Evolutionary conservation across 2,329 filamentous ascomycete genomes (phyloP).

Genomic region (Fusarium metavorans): DNA sequence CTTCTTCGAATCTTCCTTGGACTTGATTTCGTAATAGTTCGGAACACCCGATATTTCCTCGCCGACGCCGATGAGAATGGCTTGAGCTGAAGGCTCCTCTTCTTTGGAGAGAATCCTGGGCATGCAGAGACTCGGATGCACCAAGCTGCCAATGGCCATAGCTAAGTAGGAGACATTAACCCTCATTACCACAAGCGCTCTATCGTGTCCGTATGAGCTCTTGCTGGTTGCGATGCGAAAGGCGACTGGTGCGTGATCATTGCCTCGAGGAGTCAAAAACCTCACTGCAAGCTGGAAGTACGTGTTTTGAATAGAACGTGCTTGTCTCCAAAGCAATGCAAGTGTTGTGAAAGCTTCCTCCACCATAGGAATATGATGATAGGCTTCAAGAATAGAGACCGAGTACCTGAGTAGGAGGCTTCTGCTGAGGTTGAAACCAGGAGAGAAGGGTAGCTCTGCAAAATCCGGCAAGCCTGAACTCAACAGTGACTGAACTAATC

Average conservation of each 20-base stretch:
- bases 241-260: fast-evolving
- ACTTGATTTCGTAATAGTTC: neutral
- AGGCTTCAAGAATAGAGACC: neutral
- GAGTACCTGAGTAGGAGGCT: neutral
- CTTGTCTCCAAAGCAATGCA: neutral
- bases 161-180: neutral
- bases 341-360: neutral
- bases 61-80: neutral
- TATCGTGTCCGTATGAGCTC: fast-evolving
- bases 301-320: neutral
- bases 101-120: neutral
- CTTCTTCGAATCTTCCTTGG: neutral
- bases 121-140: neutral
- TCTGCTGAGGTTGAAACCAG: neutral
- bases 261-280: fast-evolving
- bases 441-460: neutral
- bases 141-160: neutral
- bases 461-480: neutral
- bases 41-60: neutral
- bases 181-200: neutral
- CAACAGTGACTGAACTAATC: neutral
- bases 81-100: neutral
- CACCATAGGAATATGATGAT: fast-evolving
- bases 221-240: neutral
- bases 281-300: neutral